A percentile compares a stretch with the other conserved stretches of the same genome.
Evolutionary conservation across 2,329 filamentous ascomycete genomes (phyloP).

Genomic region (Thielaviopsis cerberus): DNA sequence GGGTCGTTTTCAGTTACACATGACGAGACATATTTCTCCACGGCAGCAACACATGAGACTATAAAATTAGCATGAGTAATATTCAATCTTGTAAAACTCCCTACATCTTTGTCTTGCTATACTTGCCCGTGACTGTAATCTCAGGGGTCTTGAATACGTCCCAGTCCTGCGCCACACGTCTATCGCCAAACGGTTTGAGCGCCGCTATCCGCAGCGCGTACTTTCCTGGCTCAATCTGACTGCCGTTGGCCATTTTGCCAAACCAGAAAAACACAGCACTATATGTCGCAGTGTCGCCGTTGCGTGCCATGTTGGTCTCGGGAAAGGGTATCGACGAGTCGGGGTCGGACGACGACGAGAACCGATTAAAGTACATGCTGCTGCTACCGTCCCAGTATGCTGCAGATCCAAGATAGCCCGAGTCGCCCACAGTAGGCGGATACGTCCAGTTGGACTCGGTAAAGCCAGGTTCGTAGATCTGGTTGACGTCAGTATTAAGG

Average conservation of each 20-base stretch:
- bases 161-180: conserved; percentile 13
- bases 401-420: conserved; percentile 25
- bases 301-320: conserved; percentile 4
- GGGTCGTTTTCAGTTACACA: neutral
- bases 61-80: neutral
- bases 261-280: conserved; percentile 15
- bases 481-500: neutral
- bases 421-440: conserved; percentile 22
- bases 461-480: conserved; percentile 21
- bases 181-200: conserved; percentile 16
- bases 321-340: conserved; percentile 5
- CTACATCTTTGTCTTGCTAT: neutral
- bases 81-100: too few species aligned
- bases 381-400: conserved; percentile 11
- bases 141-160: conserved; percentile 15
- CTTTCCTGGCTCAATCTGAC: conserved; percentile 15
- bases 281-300: conserved; percentile 22
- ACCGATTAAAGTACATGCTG: conserved; percentile 1
- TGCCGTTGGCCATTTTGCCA: conserved; percentile 17
- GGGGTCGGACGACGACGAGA: neutral
- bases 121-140: conserved; percentile 5
- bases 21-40: neutral
- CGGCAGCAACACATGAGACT: neutral
- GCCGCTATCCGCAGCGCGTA: conserved; percentile 16
- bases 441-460: conserved; percentile 24